Base-by-base conservation (phyloP, 345 rosid species). In the Erucastrum elatum region DNA sequence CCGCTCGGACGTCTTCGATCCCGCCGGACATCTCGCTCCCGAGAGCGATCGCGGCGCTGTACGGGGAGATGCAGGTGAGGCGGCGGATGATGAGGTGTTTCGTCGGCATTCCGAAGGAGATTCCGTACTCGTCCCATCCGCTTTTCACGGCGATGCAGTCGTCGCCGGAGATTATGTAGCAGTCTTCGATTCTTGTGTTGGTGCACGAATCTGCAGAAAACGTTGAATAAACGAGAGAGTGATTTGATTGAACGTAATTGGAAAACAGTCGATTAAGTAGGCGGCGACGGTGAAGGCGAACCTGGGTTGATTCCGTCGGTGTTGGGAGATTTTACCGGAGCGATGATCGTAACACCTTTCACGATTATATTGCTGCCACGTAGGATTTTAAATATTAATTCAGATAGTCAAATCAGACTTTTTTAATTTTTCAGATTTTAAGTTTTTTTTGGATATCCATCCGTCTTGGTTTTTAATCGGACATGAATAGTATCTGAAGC, bases 291-390 rank as follows among this genome's bases (percentile, higher is more conserved):
- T 21, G 21, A 21, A 21, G 9, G n/a, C 13, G 41, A 78, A 91
- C 98, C 98, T 80, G 97, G 98, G 70, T 92, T 90, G 82, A 94
- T 92, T 3, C 97, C 97, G 49, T 94, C 97, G 6, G 98, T 94
- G 82, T 94, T 94, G 0, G 98, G 97, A 61, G 97, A 94, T 37
- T 79, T 87, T 35, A 92, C 64, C 1, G 97, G 98, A 31, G 98
- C 98, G 0, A 92, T 83, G 78, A 92, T 94, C 15, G 97, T 92
- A 4, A 90, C 82, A 11, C 92, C 91, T 87, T 92, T 94, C 46
- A 94, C 81, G 29, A 91, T 65, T 71, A 92, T 87, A 62, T 88
- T 83, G 62, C 97, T 92, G 90, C 86, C 82, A 77, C 74, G 73
- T 64, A 33, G 65, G 71, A 61, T 35, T 8, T 34, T 21, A 21